Conservation (phyloP, 2,329 filamentous ascomycete genomes). For the Aspergillus latus region DNA sequence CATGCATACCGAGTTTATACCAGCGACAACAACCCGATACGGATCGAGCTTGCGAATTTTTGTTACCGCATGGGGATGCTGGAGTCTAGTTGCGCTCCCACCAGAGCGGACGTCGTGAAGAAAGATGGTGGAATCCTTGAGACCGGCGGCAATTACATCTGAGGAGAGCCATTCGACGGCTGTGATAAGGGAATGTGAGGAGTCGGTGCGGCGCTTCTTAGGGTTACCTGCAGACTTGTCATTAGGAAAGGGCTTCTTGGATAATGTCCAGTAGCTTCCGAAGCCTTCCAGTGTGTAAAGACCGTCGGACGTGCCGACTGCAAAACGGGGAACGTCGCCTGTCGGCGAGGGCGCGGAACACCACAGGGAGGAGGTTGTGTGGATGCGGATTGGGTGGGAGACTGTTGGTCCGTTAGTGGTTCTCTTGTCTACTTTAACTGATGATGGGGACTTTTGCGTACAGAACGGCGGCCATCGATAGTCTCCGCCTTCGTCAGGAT, state of each 20-base stretch:
- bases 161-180: conserved; percentile 42
- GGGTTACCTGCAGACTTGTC: conserved; percentile 18
- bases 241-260: conserved; percentile 27
- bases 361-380: conserved; percentile 33
- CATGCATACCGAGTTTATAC: conserved; percentile 31
- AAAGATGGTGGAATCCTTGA: conserved; percentile 35
- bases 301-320: conserved; percentile 40
- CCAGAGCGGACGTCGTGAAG: conserved; percentile 39
- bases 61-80: conserved; percentile 36
- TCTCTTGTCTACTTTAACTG: not conserved
- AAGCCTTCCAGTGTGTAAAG: conserved; percentile 34
- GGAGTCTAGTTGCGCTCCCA: conserved; percentile 32
- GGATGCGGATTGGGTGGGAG: conserved; percentile 30
- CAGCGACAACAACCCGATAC: conserved; percentile 37
- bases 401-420: conserved; percentile 17
- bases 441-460: conserved; percentile 15
- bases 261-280: conserved; percentile 31
- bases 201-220: conserved; percentile 21
- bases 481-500: conserved; percentile 33
- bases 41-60: conserved; percentile 39
- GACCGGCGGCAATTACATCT: conserved; percentile 38
- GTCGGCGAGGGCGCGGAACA: conserved; percentile 38
- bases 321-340: conserved; percentile 33
- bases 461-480: conserved; percentile 34
- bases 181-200: conserved; percentile 31